Conservation (phyloP, 164 flowering plant genomes). For the Euptelea pleiosperma region DNA sequence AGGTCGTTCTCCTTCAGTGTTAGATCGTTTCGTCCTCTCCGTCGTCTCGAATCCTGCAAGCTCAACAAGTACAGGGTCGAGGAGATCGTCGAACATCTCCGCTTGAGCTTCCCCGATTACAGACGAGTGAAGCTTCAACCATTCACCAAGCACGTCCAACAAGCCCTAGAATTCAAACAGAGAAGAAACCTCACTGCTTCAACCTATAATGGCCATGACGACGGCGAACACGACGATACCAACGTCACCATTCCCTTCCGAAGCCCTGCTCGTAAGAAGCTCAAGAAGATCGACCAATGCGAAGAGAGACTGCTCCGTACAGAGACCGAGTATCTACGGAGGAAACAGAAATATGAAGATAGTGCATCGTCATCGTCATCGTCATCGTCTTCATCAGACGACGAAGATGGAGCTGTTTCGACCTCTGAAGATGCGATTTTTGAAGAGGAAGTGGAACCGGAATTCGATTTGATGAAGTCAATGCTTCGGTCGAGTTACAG, state of each 20-base stretch:
- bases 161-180: slow-evolving; percentile 20
- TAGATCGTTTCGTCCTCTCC: slow-evolving; percentile 15
- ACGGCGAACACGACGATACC: slow-evolving; percentile 17
- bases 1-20: slow-evolving; percentile 7
- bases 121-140: slow-evolving; percentile 33
- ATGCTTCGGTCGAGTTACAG: slow-evolving; percentile 43
- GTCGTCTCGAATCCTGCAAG: slow-evolving; percentile 35
- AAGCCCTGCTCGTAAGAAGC: slow-evolving; percentile 26
- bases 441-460: slow-evolving; percentile 46
- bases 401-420: slow-evolving; percentile 43
- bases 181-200: slow-evolving; percentile 3
- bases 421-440: slow-evolving; percentile 69
- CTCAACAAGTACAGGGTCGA: slow-evolving; percentile 23
- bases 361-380: slow-evolving; percentile 13
- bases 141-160: slow-evolving; percentile 29
- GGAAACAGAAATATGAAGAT: slow-evolving; percentile 9
- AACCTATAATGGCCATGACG: slow-evolving; percentile 1
- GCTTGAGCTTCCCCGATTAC: slow-evolving; percentile 41
- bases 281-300: slow-evolving; percentile 21
- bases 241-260: not conserved
- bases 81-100: slow-evolving; percentile 51
- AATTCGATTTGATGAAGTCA: slow-evolving; percentile 64
- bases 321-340: slow-evolving; percentile 31
- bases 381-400: slow-evolving; percentile 23
- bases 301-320: slow-evolving; percentile 37